phyloP scores from a whole-genome alignment of 1,139 yeast species.

The Candida smagusa region DNA sequence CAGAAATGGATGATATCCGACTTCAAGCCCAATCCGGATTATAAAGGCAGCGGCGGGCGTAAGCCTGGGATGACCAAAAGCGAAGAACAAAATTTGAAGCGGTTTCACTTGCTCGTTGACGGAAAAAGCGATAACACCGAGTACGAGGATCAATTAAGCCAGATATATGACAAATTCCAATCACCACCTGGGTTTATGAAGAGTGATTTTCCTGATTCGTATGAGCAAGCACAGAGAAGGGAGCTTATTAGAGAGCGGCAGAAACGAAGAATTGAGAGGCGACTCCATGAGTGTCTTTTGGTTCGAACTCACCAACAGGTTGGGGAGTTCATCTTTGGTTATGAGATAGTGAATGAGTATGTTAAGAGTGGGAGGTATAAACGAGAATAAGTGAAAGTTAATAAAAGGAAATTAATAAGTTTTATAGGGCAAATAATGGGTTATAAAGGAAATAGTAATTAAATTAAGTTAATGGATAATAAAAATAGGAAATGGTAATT shows the following conservation, averaged over 20 bases:
- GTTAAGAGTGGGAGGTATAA: constrained; percentile 7
- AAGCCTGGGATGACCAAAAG: constrained; percentile 25
- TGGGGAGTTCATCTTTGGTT: constrained; percentile 17
- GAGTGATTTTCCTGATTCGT: constrained; percentile 62
- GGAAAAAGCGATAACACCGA: constrained; percentile 7
- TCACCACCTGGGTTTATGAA: constrained; percentile 67
- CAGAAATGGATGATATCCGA: constrained; percentile 43
- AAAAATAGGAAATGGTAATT: too few species aligned
- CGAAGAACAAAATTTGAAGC: constrained; percentile 28
- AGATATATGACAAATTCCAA: constrained; percentile 43
- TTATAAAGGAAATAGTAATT: too few species aligned
- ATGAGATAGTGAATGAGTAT: constrained; percentile 15
- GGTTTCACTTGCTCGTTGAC: constrained; percentile 22
- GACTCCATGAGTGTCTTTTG: constrained; percentile 11
- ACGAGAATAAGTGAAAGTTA: not conserved
- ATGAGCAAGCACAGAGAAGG: constrained; percentile 29
- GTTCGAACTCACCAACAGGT: constrained; percentile 13
- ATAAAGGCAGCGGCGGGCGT: constrained; percentile 18
- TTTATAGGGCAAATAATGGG: too few species aligned
- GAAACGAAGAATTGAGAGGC: constrained; percentile 11
- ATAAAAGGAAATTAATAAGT: too few species aligned
- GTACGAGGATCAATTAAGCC: constrained; percentile 17
- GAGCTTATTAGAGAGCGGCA: constrained; percentile 12
- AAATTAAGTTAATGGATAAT: too few species aligned
- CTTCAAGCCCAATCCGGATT: constrained; percentile 39